Base-by-base conservation (phyloP, 1,139 yeast species). In the Yamadazyma membranifaciens region DNA sequence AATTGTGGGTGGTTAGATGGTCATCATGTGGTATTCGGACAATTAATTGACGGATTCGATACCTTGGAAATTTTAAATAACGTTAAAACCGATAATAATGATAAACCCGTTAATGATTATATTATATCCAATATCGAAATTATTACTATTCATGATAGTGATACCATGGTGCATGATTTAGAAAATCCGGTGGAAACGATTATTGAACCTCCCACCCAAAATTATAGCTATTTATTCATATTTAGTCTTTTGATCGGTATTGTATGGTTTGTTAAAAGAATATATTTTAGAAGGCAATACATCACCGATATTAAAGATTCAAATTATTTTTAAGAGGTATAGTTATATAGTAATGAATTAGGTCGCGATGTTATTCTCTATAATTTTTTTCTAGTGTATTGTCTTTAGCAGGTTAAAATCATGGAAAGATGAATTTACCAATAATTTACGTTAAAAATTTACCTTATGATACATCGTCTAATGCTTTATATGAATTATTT, bases 401-500 rank as follows among this genome's bases (percentile, higher is more conserved):
- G n/a, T n/a, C n/a, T 20, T 20, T 6, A 20, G 7, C 7, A 20
- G 24, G 5, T 20, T 20, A 20, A 20, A 22, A 20, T 20, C 5
- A 20, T 20, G 24, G 7, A 20, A 20, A 20, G 5, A 46, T 45
- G 37, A 57, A 55, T 11, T 72, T 72, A 37, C 83, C 83, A 2
- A 75, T 78, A 31, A 65, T 82, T 9, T 67, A 68, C 44, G 80
- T 80, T 27, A 79, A 79, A 54, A 82, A 82, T 52, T 65, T 82
- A 12, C 82, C 87, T 1, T 81, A 73, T 53, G 69, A 69, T 29
- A 68, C 76, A 3, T 62, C 76, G 2, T 54, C 74, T 0, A 65
- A 63, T 2, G 75, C 79, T 24, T 58, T 83, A 22, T 81, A 74
- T 50, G 74, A 72, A 16, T 61, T 81, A 9, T 76, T 80, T 49